Conservation (phyloP, 192 early-diverging fungal genomes). For the Spizellomyces punctatus region DNA sequence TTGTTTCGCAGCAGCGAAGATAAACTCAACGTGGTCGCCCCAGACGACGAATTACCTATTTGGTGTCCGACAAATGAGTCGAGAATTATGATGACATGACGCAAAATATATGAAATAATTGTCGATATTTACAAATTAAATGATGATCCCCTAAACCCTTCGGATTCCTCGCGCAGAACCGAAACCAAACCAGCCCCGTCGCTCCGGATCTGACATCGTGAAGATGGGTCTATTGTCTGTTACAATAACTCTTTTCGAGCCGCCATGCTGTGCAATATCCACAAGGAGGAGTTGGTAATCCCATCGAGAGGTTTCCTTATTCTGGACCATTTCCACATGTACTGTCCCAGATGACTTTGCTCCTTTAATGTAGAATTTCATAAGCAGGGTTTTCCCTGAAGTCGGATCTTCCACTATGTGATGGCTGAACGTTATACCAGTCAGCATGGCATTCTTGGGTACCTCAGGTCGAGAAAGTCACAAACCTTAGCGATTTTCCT, state of each 20-base stretch:
- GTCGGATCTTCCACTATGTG: neutral
- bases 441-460: no score
- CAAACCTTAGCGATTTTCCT: slow-evolving; percentile 6
- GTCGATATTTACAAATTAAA: no score
- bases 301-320: slow-evolving; percentile 2
- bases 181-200: slow-evolving; percentile 17
- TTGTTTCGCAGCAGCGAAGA: neutral
- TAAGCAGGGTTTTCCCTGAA: neutral
- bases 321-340: slow-evolving; percentile 12
- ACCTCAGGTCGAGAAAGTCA: neutral
- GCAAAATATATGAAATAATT: no score
- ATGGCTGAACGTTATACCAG: slow-evolving; percentile 5
- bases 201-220: neutral
- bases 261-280: neutral
- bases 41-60: neutral
- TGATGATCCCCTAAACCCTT: neutral
- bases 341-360: neutral
- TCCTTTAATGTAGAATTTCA: slow-evolving; percentile 9
- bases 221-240: neutral
- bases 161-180: neutral
- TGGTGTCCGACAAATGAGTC: neutral
- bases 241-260: neutral
- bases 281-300: slow-evolving; percentile 12
- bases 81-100: neutral
- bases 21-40: neutral